Conservation (phyloP, 129 eudicot genomes). For the Apium graveolens region DNA sequence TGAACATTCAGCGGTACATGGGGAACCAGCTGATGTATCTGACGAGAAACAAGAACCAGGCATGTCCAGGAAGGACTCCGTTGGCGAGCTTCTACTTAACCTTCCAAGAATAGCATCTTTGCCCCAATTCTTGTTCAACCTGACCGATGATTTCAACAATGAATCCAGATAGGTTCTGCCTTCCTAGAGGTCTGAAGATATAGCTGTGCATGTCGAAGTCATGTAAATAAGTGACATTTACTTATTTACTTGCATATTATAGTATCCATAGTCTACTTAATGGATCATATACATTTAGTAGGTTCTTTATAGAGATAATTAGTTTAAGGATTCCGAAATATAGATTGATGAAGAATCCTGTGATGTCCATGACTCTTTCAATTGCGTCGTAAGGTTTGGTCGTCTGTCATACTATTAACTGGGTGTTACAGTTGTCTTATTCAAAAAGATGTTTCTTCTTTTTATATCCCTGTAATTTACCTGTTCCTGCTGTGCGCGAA, state of each 20-base stretch:
- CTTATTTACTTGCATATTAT: slow-evolving; percentile 3
- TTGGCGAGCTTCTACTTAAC: slow-evolving; percentile 76
- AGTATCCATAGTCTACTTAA: neutral
- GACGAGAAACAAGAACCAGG: slow-evolving; percentile 23
- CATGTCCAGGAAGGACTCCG: slow-evolving; percentile 77
- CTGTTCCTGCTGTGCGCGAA: neutral
- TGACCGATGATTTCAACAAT: slow-evolving; percentile 40
- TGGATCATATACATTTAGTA: neutral
- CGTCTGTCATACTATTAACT: neutral
- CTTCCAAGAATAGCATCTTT: slow-evolving; percentile 87
- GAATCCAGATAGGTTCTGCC: slow-evolving; percentile 27
- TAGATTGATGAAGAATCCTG: slow-evolving; percentile 10
- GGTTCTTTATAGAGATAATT: neutral
- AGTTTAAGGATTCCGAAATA: slow-evolving; percentile 5
- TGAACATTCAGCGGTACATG: slow-evolving; percentile 17
- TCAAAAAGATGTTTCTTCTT: neutral
- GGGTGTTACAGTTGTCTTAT: neutral
- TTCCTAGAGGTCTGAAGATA: neutral
- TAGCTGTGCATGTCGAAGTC: neutral
- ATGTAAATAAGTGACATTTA: neutral
- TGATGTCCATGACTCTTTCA: neutral
- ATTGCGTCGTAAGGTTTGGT: neutral
- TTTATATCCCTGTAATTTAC: neutral
- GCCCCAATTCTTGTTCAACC: slow-evolving; percentile 59
- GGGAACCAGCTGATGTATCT: slow-evolving; percentile 16